These are phyloP conservation scores for Cercospora sp. DNA, from an alignment of 2,329 filamentous ascomycete genomes.

Conservation along the genomic window DNA sequence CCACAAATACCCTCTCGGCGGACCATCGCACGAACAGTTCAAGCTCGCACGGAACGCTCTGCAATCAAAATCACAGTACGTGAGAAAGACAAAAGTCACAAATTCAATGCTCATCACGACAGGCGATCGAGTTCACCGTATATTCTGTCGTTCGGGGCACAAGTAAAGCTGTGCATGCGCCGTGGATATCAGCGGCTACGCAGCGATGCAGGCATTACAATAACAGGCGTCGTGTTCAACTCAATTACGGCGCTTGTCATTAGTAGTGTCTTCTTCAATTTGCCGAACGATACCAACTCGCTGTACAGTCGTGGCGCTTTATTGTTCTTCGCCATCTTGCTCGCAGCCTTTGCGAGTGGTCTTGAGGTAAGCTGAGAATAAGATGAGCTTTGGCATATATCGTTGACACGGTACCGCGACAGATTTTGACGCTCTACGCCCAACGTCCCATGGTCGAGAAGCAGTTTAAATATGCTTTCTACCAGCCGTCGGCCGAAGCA, in stretches of 20 bases:
- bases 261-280: conserved; percentile 61
- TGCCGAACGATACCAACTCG: conserved; percentile 50
- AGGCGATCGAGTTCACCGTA: neutral
- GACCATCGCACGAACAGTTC: neutral
- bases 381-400: conserved; percentile 38
- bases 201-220: conserved; percentile 53
- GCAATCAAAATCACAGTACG: neutral
- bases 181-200: conserved; percentile 55
- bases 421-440: neutral
- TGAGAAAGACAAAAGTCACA: neutral
- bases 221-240: conserved; percentile 50
- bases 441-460: conserved; percentile 49
- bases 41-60: conserved; percentile 1
- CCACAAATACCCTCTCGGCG: neutral
- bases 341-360: conserved; percentile 60
- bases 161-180: conserved; percentile 54
- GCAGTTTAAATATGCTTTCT: conserved; percentile 47
- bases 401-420: neutral
- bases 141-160: conserved; percentile 47
- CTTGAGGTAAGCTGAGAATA: conserved; percentile 67
- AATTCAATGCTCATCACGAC: neutral
- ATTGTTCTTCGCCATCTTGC: conserved; percentile 61
- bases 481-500: too few relatives aligned
- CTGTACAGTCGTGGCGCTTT: conserved; percentile 59
- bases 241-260: conserved; percentile 61